Conservation (phyloP, 1,139 yeast species). For the Meyerozyma carpophila region DNA sequence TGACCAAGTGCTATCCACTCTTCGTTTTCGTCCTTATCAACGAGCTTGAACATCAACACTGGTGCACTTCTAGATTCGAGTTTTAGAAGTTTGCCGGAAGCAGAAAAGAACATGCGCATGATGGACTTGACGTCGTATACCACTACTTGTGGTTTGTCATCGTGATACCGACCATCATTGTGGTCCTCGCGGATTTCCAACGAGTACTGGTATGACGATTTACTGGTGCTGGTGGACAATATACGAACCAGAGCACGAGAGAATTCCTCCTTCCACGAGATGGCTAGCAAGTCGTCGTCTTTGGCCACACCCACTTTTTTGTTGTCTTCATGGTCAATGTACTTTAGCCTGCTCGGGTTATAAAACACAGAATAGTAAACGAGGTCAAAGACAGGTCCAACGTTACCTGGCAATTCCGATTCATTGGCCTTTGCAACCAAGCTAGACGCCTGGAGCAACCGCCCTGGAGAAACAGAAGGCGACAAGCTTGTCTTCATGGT, state of each 20-base stretch:
- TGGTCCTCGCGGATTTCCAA: constrained; percentile 54
- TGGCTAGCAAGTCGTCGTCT: constrained; percentile 24
- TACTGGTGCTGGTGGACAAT: constrained; percentile 15
- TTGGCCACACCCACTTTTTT: constrained; percentile 7
- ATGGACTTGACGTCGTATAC: constrained; percentile 39
- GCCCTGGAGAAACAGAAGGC: constrained; percentile 59
- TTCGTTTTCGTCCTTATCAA: constrained; percentile 19
- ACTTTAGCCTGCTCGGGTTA: constrained; percentile 46
- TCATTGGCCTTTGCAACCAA: constrained; percentile 31
- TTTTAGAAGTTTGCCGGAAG: constrained; percentile 63
- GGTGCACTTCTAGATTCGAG: constrained; percentile 65
- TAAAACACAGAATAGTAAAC: constrained; percentile 63
- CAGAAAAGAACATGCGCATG: constrained; percentile 60
- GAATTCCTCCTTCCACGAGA: constrained; percentile 73
- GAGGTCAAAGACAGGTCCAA: constrained; percentile 61
- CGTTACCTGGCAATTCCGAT: constrained; percentile 8
- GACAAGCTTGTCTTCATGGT: constrained; percentile 45
- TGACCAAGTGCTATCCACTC: constrained; percentile 57
- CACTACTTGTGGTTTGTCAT: constrained; percentile 37
- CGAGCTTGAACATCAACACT: constrained; percentile 54
- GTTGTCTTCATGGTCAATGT: constrained; percentile 21
- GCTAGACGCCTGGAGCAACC: constrained; percentile 60
- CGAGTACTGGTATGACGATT: constrained; percentile 33
- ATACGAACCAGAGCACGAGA: constrained; percentile 51
- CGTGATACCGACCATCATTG: constrained; percentile 74